phyloP scores from a whole-genome alignment of 208 protist species.

The Acanthamoeba lenticulata region DNA sequence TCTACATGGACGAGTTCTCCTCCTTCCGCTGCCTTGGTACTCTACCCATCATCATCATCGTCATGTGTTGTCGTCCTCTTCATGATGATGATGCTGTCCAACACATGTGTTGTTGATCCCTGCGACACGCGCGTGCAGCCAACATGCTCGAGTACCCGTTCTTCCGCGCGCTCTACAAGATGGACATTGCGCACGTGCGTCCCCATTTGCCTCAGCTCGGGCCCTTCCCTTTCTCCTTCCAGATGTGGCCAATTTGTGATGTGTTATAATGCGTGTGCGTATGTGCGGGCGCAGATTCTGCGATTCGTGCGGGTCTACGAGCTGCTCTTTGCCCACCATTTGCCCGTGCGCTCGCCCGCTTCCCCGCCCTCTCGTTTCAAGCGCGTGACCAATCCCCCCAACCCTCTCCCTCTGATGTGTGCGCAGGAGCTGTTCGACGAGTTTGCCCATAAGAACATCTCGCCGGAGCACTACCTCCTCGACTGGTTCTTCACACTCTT shows the following conservation, averaged over 20 bases:
- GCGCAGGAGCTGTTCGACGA: not conserved
- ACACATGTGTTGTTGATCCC: no score
- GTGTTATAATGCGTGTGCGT: no score
- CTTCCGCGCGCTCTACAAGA: constrained; percentile 27
- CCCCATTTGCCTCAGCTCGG: not conserved
- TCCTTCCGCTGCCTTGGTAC: constrained; percentile 29
- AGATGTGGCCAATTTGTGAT: no score
- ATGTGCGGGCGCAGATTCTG: not conserved
- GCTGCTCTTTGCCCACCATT: not conserved
- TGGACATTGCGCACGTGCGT: constrained; percentile 8
- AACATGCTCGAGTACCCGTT: constrained; percentile 27
- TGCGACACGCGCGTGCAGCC: no score
- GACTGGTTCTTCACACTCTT: constrained; percentile 8
- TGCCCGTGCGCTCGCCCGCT: not conserved
- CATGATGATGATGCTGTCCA: not conserved
- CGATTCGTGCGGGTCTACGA: constrained; percentile 6
- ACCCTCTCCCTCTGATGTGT: not conserved
- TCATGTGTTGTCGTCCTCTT: not conserved
- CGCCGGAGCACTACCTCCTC: constrained; percentile 10
- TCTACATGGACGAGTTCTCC: constrained; percentile 30
- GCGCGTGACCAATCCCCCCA: not conserved
- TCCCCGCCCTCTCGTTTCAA: not conserved
- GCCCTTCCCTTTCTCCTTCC: no score
- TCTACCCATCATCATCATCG: not conserved
- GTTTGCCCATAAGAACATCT: constrained; percentile 6